Evolutionary conservation across 495 filamentous ascomycete species (phyloP).

Genomic region (Podospora pseudopauciseta): DNA sequence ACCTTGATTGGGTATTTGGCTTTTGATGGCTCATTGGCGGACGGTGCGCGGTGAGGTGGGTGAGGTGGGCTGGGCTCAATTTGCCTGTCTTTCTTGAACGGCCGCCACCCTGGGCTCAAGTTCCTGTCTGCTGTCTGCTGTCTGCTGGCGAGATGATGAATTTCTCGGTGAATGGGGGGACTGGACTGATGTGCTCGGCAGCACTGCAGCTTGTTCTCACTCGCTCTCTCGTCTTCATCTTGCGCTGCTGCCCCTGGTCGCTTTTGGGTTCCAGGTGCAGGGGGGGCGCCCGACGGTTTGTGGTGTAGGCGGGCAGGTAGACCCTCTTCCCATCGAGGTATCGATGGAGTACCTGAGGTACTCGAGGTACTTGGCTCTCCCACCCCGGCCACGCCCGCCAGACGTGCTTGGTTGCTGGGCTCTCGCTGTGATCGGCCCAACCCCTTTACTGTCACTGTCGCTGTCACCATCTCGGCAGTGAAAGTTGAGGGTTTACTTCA

Average conservation of each 20-base stretch:
- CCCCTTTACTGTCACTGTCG: not conserved
- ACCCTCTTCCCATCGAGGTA: constrained; percentile 15
- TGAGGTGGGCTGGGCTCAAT: not conserved
- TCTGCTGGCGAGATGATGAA: not conserved
- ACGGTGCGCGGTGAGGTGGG: not conserved
- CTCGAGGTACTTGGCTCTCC: constrained; percentile 3
- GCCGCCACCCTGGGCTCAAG: not conserved
- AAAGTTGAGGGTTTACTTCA: not conserved
- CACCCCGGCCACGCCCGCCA: not conserved
- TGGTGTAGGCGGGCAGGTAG: not conserved
- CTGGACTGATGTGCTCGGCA: not conserved
- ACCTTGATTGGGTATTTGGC: not conserved
- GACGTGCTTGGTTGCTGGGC: not conserved
- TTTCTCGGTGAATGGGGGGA: not conserved
- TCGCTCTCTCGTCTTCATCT: not conserved
- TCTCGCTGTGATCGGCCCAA: constrained; percentile 2
- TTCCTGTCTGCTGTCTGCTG: too few relatives aligned
- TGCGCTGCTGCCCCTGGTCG: constrained; percentile 11
- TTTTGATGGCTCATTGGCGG: not conserved
- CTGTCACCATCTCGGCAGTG: not conserved
- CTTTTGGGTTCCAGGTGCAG: constrained; percentile 9
- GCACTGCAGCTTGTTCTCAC: not conserved
- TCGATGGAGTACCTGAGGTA: constrained; percentile 7
- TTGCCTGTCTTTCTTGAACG: not conserved
- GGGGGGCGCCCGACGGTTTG: constrained; percentile 12